Conservation (phyloP, 1,139 yeast species). For the Kurtzmaniella natalensis region DNA sequence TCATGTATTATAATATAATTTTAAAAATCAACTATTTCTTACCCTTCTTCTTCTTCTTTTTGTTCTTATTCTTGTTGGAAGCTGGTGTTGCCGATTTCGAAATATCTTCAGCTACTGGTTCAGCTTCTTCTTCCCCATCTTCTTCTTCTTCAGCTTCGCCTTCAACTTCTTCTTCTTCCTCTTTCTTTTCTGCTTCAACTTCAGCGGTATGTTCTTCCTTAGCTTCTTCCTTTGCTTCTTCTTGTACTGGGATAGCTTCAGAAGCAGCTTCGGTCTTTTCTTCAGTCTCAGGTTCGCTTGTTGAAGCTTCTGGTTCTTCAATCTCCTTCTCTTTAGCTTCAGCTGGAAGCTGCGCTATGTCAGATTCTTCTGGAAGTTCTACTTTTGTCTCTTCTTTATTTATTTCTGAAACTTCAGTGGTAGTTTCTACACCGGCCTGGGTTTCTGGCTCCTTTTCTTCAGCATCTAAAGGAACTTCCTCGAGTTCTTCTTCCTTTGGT, state of each 20-base stretch:
- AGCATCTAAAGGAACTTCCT: slow-evolving; percentile 6
- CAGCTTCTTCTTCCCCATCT: slow-evolving; percentile 2
- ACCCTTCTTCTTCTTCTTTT: slow-evolving; percentile 10
- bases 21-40: no score
- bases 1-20: no score
- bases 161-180: slow-evolving; percentile 11
- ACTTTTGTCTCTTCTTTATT: slow-evolving; percentile 7
- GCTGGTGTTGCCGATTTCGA: slow-evolving; percentile 1
- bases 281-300: slow-evolving; percentile 3
- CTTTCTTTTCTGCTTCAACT: background rate
- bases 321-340: slow-evolving; percentile 4
- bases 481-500: slow-evolving; percentile 6
- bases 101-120: slow-evolving; percentile 5
- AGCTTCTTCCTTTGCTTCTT: slow-evolving; percentile 7
- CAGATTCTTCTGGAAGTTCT: slow-evolving; percentile 5
- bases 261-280: slow-evolving; percentile 5
- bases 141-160: slow-evolving; percentile 9
- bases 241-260: slow-evolving; percentile 1
- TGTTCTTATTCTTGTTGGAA: slow-evolving; percentile 4
- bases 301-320: slow-evolving; percentile 2
- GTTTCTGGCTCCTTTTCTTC: slow-evolving; percentile 2
- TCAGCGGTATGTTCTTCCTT: slow-evolving; percentile 4
- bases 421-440: slow-evolving; percentile 1
- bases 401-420: slow-evolving; percentile 2
- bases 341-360: slow-evolving; percentile 1